Evolutionary conservation across 2,329 filamentous ascomycete species (phyloP), one percentile per base, ranked within the genome.

Genomic region (Aspergillus piperis): DNA sequence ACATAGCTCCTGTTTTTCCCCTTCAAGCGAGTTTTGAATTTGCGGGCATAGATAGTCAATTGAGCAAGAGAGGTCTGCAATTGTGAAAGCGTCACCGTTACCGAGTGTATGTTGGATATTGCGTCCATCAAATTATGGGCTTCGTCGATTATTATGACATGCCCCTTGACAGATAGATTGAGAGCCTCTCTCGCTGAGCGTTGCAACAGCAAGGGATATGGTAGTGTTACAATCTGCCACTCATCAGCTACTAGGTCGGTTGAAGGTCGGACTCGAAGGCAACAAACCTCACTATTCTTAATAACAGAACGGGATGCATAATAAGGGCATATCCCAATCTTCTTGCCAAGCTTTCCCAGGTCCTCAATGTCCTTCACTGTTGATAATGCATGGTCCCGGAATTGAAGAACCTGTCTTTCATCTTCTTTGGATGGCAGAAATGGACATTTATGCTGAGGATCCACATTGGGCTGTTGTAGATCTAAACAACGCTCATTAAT

Each of bases 41-140:
- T 91, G 71, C 90, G 89, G 5, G 96, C 86, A 68, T 99, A 99
- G 0, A 88, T 81, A 0, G 88, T 89, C 1, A 99, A 81, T 77
- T 96, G 92, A 52, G 83, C 83, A 56, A 91, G 85, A 2, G 90
- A 91, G 60, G 84, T 83, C 53, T 86, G 86, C 17, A 98, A 80
- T 63, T 97, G 92, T 25, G 80, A 80, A 3, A 96, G 79, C 2
- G 86, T 86, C 19, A 98, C 83, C 38, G 90, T 86, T 0, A 91
- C 86, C 0, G 93, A 93, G 73, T 97, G 88, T 36, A 96, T 95
- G 49, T 88, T 89, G 15, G 91, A 86, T 49, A 99, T 91, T 0
- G 94, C 92, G 73, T 97, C 93, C 89, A 97, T 96, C 55, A 99
- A 85, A 71, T 99, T 99, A 73, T 99, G 95, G 0, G 95, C 95